Percentiles rank a stretch among this genome's conserved stretches.
phyloP scores from a whole-genome alignment of 805 yeast species.

The Kurtzmaniella cleridarum region DNA sequence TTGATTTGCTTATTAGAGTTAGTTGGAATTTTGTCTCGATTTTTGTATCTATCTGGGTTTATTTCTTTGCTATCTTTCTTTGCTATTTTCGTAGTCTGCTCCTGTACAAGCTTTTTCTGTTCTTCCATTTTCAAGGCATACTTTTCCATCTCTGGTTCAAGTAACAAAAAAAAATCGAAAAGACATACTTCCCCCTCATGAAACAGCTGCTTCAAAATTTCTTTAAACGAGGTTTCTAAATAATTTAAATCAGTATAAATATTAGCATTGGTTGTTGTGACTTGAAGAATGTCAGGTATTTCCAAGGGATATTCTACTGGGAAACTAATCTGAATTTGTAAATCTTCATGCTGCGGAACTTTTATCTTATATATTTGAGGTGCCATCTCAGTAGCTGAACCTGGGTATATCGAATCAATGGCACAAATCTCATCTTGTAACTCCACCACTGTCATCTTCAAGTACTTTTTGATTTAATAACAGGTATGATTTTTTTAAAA shows the following conservation, averaged over 20 bases:
- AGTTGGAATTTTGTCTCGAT: conserved; percentile 2
- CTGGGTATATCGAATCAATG: conserved; percentile 84
- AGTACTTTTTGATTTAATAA: too few relatives aligned
- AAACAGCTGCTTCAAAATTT: conserved; percentile 50
- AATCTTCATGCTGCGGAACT: conserved; percentile 58
- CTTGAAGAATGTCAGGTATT: conserved; percentile 60
- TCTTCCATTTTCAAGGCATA: conserved; percentile 25
- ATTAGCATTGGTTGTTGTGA: conserved; percentile 28
- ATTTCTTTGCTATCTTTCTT: neutral
- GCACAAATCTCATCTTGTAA: conserved; percentile 72
- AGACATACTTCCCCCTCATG: conserved; percentile 64
- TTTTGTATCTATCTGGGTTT: conserved; percentile 2
- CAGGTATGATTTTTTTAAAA: neutral
- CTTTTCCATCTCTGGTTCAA: conserved; percentile 43
- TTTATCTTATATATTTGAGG: conserved; percentile 41
- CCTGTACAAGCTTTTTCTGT: neutral
- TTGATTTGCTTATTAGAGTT: conserved; percentile 3
- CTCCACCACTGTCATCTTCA: conserved; percentile 42
- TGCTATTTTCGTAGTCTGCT: conserved; percentile 10
- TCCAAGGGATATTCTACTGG: conserved; percentile 65
- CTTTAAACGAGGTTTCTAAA: conserved; percentile 42
- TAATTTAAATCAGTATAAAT: conserved; percentile 39
- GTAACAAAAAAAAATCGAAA: conserved; percentile 70
- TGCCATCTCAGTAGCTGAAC: conserved; percentile 36
- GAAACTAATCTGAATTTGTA: conserved; percentile 63